Evolutionary conservation across 805 yeast genomes (phyloP), one percentile per base, ranked within the genome.

Genomic region (Candida bentonensis): DNA sequence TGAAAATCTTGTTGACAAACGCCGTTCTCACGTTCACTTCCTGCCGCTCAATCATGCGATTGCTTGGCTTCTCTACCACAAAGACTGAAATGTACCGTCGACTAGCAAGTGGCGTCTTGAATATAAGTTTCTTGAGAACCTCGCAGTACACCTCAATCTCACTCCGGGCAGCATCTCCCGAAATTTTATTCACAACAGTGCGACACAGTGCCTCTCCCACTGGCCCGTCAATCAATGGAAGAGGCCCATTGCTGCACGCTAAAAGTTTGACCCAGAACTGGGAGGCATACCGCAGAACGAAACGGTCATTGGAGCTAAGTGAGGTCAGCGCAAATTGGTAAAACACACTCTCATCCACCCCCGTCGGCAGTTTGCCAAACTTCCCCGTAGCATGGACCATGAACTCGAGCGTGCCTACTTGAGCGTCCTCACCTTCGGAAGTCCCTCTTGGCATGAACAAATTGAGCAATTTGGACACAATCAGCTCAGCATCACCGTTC

Each of bases 181-280:
- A 50, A 0, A 80, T 57, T 34, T 67, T 62, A 39, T 60, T 55
- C 3, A 74, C 49, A 22, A 79, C 7, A 5, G n/a, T 9, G 7
- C 36, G 36, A n/a, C 36, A 30, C n/a, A 30, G 17, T n/a, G 36
- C 11, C n/a, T 30, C 20, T 40, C 3, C 43, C 56, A 0, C 79
- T 9, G 20, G 20, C 7, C 36, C 17, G 5, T 30, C 36, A 30
- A 30, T 9, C 20, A n/a, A 9, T 4, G 17, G 17, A 13, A 30
- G 17, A 9, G 17, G n/a, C 7, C 17, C 36, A 11, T 9, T 5
- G n/a, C 30, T 17, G 15, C 27, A 23, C 2, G 49, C 54, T 4
- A 78, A 53, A 4, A 77, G 51, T 23, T 59, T 58, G 2, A 62
- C 62, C 86, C 87, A 80, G 50, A 81, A 78, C 41, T 64, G 61